Conservation (phyloP, 140 eudicot species). For the Ambrosia hybrid region DNA sequence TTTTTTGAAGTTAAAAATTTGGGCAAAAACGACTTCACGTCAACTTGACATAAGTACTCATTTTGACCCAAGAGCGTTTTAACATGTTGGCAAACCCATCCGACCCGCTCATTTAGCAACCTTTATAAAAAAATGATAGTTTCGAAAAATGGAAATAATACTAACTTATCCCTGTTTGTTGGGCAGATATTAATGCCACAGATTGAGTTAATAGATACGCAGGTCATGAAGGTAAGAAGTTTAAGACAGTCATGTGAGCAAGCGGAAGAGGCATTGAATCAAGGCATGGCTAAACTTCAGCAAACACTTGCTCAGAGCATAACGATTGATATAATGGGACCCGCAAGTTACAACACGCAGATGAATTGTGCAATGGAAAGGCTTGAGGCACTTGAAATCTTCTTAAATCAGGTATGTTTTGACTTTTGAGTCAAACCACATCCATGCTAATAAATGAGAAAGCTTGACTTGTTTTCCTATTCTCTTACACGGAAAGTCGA, state of each 20-base stretch:
- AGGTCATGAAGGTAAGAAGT: conserved; percentile 34
- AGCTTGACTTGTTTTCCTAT: neutral
- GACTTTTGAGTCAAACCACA: conserved; percentile 6
- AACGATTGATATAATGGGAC: conserved; percentile 32
- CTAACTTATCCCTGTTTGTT: neutral
- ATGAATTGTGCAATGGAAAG: conserved; percentile 59
- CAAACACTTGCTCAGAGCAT: conserved; percentile 63
- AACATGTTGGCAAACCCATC: neutral
- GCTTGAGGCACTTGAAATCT: conserved; percentile 57
- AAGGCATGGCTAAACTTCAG: conserved; percentile 70
- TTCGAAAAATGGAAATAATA: neutral
- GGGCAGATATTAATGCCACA: conserved; percentile 58
- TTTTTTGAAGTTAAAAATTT: neutral
- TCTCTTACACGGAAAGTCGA: neutral
- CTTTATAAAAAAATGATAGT: neutral
- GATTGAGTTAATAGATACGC: conserved; percentile 48
- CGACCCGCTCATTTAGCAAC: conserved; percentile 10
- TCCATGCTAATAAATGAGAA: conserved; percentile 11
- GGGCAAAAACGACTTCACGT: neutral
- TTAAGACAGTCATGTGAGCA: conserved; percentile 58
- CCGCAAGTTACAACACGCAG: conserved; percentile 37
- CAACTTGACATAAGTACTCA: neutral
- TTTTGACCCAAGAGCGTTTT: neutral
- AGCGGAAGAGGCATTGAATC: conserved; percentile 69
- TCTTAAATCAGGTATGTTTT: conserved; percentile 60